phyloP scores from a whole-genome alignment of 73 alveolate genomes.

The Paramecium octaurelia region DNA sequence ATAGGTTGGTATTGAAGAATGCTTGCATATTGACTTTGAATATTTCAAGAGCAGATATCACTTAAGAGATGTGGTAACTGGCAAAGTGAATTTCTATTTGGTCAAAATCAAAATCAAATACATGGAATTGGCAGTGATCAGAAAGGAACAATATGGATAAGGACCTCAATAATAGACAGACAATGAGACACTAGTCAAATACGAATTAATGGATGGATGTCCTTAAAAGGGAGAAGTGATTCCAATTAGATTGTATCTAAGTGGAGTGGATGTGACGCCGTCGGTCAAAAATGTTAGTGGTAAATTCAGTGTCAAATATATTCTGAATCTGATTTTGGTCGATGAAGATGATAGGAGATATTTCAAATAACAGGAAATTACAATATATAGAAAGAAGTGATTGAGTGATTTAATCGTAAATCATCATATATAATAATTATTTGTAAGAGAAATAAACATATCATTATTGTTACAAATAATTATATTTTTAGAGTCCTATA shows the following conservation, averaged over 20 bases:
- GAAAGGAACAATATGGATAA: slow-evolving; percentile 80
- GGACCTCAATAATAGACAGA: slow-evolving; percentile 66
- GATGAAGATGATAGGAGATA: slow-evolving; percentile 97
- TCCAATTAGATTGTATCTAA: slow-evolving; percentile 96
- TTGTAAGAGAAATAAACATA: not conserved
- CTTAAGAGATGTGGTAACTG: slow-evolving; percentile 94
- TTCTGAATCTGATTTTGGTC: slow-evolving; percentile 94
- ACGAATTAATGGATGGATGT: slow-evolving; percentile 99
- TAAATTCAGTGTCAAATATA: slow-evolving; percentile 89
- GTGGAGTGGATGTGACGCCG: slow-evolving; percentile 98
- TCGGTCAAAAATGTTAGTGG: slow-evolving; percentile 89
- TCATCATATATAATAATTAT: not conserved
- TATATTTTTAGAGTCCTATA: not conserved
- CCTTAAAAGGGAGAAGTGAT: slow-evolving; percentile 96
- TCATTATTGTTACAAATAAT: not conserved
- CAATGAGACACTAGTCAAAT: slow-evolving; percentile 92
- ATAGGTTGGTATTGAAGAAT: slow-evolving; percentile 16
- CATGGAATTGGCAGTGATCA: slow-evolving; percentile 97
- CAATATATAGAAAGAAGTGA: slow-evolving; percentile 59
- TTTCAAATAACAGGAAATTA: slow-evolving; percentile 56
- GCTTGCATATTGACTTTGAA: slow-evolving; percentile 98
- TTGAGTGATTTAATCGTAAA: not conserved
- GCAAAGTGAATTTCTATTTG: slow-evolving; percentile 96
- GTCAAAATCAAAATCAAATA: slow-evolving; percentile 98
- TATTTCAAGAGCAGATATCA: slow-evolving; percentile 92